A percentile compares a stretch with the other conserved stretches of the same genome.
These are phyloP conservation scores for Hyphopichia pseudoburtonii DNA, from an alignment of 1,139 yeast genomes.

Conservation along the genomic window DNA sequence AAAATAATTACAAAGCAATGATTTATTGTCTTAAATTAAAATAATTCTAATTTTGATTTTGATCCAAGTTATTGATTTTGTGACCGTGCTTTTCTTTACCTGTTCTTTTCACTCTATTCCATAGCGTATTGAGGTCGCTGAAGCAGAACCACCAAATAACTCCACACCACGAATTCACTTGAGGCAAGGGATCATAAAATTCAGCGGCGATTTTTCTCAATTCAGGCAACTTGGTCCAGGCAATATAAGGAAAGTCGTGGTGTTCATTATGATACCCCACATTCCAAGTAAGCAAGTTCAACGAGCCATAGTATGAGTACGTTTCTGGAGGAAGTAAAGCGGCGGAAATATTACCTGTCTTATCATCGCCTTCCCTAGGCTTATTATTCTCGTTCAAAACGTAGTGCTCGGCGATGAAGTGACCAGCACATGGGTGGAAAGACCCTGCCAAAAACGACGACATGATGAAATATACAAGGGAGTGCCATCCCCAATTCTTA, in stretches of 20 bases:
- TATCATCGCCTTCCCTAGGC: conserved; percentile 19
- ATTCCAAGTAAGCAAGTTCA: conserved; percentile 81
- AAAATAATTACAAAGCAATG: too few species aligned
- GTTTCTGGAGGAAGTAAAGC: conserved; percentile 68
- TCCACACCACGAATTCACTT: conserved; percentile 74
- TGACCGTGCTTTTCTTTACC: conserved; percentile 43
- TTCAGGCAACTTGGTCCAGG: conserved; percentile 80
- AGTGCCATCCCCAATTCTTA: conserved; percentile 58
- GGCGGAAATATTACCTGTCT: conserved; percentile 24
- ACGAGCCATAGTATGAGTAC: conserved; percentile 80
- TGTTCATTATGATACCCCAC: conserved; percentile 95
- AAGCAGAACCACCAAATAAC: conserved; percentile 73
- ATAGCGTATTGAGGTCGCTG: conserved; percentile 66
- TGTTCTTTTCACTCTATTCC: conserved; percentile 75
- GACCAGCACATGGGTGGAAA: conserved; percentile 92
- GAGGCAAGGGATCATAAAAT: conserved; percentile 80
- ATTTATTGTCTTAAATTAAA: too few species aligned
- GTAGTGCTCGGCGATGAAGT: conserved; percentile 92
- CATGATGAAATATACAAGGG: conserved; percentile 66
- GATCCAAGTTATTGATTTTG: conserved; percentile 17
- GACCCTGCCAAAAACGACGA: conserved; percentile 90
- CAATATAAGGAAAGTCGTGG: conserved; percentile 91
- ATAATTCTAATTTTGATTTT: conserved; percentile 6
- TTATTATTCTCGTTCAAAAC: conserved; percentile 63
- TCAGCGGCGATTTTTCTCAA: conserved; percentile 71